Conservation (phyloP, 2,329 filamentous ascomycete genomes). For the Neonectria ditissima region DNA sequence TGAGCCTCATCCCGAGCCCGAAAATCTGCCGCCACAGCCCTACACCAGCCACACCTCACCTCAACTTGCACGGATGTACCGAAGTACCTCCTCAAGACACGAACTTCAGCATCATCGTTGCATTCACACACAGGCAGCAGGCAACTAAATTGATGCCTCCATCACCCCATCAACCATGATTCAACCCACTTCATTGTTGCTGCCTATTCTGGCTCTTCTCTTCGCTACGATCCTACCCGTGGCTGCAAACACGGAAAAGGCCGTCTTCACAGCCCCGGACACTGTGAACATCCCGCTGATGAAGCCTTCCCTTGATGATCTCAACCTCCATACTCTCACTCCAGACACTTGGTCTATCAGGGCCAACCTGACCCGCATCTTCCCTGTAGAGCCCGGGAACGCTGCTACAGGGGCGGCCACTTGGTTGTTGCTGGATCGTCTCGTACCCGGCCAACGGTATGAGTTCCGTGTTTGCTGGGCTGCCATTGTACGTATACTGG, state of each 20-base stretch:
- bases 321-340: constrained; percentile 74
- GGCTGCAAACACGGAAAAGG: constrained; percentile 87
- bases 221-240: constrained; percentile 26
- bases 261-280: constrained; percentile 83
- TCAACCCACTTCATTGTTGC: neutral
- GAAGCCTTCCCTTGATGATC: constrained; percentile 58
- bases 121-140: neutral
- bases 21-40: constrained; percentile 17
- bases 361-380: constrained; percentile 74
- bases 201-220: constrained; percentile 31
- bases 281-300: constrained; percentile 63
- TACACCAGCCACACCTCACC: constrained; percentile 9
- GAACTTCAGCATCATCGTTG: neutral
- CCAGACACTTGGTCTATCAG: constrained; percentile 67
- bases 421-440: constrained; percentile 81
- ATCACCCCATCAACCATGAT: constrained; percentile 27
- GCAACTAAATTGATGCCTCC: neutral
- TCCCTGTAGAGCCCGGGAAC: constrained; percentile 64
- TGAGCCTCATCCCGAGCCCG: constrained; percentile 21
- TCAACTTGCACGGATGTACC: neutral
- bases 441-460: constrained; percentile 82
- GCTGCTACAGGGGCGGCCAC: constrained; percentile 70
- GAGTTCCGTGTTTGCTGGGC: constrained; percentile 95
- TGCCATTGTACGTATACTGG: constrained; percentile 76
- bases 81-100: neutral